A percentile compares a stretch with the other conserved stretches of the same genome.
Conservation (phyloP, 192 early-diverging fungal genomes). For the Rhizophlyctis rosea region DNA sequence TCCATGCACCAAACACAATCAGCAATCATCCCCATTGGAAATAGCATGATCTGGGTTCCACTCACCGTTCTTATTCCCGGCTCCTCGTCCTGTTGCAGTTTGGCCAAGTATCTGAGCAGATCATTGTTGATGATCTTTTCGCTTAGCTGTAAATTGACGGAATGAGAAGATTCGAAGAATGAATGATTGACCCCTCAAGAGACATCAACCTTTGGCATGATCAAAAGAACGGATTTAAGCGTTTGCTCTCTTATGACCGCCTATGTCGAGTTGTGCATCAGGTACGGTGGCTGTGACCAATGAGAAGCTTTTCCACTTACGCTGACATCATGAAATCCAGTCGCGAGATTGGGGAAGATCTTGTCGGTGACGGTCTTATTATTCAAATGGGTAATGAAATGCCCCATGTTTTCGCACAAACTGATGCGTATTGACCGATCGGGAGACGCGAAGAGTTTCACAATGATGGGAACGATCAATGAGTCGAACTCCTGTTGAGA, state of each 20-base stretch:
- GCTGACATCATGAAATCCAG: conserved; percentile 82
- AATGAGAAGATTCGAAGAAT: conserved; percentile 3
- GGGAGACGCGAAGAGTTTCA: conserved; percentile 82
- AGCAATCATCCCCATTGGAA: not conserved
- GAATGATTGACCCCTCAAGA: too few species aligned
- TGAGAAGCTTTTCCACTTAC: conserved; percentile 30
- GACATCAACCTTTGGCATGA: conserved; percentile 49
- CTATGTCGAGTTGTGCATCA: too few species aligned
- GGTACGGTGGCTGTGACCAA: not conserved
- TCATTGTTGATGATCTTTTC: conserved; percentile 81
- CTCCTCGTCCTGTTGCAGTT: conserved; percentile 84
- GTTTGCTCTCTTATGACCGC: conserved; percentile 90
- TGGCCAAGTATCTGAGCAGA: conserved; percentile 81
- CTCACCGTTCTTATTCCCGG: conserved; percentile 85
- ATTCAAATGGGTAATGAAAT: conserved; percentile 67
- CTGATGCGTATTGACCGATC: conserved; percentile 84
- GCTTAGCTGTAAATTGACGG: conserved; percentile 53
- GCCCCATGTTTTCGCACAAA: conserved; percentile 76
- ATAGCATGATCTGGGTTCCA: not conserved
- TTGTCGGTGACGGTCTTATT: conserved; percentile 70
- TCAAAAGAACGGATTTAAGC: conserved; percentile 73
- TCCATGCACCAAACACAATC: not conserved
- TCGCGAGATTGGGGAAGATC: conserved; percentile 82
- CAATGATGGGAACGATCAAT: conserved; percentile 66
- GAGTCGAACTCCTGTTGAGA: conserved; percentile 63